These are phyloP conservation scores for Mycosphaerella arachidis DNA, from an alignment of 2,329 filamentous ascomycete species.

Conservation along the genomic window DNA sequence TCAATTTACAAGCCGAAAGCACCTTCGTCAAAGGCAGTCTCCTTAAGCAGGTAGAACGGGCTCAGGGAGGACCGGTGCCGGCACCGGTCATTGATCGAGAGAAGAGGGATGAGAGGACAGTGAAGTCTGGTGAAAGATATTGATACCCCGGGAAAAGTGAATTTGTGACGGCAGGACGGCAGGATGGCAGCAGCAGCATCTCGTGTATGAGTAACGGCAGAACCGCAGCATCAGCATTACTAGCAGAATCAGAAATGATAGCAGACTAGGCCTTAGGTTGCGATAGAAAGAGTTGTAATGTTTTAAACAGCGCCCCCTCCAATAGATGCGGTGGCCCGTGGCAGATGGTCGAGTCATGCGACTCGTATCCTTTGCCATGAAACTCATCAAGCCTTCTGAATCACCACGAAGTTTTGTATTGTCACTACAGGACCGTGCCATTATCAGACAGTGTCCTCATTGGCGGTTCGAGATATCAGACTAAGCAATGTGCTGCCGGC, in stretches of 20 bases:
- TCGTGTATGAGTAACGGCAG: background rate
- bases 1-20: constrained; percentile 40
- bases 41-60: constrained; percentile 40
- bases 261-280: background rate
- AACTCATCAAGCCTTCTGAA: background rate
- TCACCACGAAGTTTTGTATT: background rate
- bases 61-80: constrained; percentile 26
- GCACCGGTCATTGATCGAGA: constrained; percentile 38
- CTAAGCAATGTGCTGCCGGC: background rate
- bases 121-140: constrained; percentile 7
- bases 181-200: background rate
- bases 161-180: constrained; percentile 1
- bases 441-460: background rate
- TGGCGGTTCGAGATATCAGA: background rate
- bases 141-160: constrained; percentile 4
- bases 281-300: background rate
- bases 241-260: background rate
- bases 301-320: background rate
- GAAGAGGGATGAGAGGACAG: constrained; percentile 21
- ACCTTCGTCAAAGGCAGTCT: constrained; percentile 47
- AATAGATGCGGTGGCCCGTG: background rate
- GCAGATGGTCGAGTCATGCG: background rate
- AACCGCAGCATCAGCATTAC: background rate
- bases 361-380: background rate
- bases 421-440: background rate